Percentiles rank a stretch among this genome's conserved stretches.
These are phyloP conservation scores for Aschersonia sp. DNA, from an alignment of 2,329 filamentous ascomycete genomes.

Conservation along the genomic window DNA sequence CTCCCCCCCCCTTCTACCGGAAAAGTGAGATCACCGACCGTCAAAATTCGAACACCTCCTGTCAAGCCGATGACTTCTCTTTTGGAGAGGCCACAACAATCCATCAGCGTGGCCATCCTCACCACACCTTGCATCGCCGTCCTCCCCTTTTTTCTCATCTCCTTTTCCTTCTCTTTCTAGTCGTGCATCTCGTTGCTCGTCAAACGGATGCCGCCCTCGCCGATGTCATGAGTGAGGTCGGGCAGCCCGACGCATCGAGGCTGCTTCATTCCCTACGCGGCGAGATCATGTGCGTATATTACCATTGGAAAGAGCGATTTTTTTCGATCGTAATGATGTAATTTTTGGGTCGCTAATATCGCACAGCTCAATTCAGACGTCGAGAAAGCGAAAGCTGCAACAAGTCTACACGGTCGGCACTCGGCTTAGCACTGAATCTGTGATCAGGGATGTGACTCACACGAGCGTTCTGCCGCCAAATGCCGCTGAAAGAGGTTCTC, in stretches of 20 bases:
- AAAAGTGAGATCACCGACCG: constrained; percentile 8
- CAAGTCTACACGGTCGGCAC: constrained; percentile 53
- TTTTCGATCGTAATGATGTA: constrained; percentile 33
- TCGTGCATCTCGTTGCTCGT: constrained; percentile 40
- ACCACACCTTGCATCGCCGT: constrained; percentile 16
- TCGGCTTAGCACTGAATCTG: no score
- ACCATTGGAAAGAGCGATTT: constrained; percentile 29
- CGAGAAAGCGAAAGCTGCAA: constrained; percentile 81
- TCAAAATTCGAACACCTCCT: constrained; percentile 18
- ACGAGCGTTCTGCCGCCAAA: no score
- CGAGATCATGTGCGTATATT: constrained; percentile 41
- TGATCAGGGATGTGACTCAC: no score
- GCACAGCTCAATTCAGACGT: constrained; percentile 56
- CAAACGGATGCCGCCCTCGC: constrained; percentile 57
- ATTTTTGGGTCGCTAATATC: constrained; percentile 28
- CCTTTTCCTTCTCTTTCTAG: constrained; percentile 8
- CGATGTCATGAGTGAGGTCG: constrained; percentile 60
- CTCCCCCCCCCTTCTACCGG: constrained; percentile 3
- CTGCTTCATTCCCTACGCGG: constrained; percentile 51
- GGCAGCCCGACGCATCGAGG: constrained; percentile 48
- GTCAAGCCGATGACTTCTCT: constrained; percentile 13
- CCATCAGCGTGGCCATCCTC: constrained; percentile 15
- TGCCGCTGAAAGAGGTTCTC: no score
- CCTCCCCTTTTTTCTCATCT: constrained; percentile 14
- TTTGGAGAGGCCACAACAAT: constrained; percentile 12